These are phyloP conservation scores for Styphnolobium japonicum DNA, from an alignment of 306 rosid species.

Conservation along the genomic window DNA sequence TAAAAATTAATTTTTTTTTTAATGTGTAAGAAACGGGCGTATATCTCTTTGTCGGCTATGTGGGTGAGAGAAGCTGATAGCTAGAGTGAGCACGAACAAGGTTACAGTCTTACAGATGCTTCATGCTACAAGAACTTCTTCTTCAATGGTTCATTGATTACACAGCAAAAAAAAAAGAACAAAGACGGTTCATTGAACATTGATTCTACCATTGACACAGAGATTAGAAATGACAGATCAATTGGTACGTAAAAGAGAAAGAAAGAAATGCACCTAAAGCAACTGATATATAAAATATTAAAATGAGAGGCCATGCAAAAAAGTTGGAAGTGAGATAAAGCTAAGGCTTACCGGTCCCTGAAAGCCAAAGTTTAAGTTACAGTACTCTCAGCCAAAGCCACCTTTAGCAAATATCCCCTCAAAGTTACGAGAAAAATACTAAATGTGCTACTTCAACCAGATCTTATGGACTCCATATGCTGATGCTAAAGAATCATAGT, in stretches of 20 bases:
- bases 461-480: slow-evolving; percentile 36
- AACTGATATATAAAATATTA: background rate
- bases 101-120: too few relatives aligned
- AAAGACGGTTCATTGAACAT: too few relatives aligned
- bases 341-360: slow-evolving; percentile 25
- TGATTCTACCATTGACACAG: background rate
- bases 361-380: slow-evolving; percentile 42
- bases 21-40: too few relatives aligned
- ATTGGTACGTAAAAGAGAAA: background rate
- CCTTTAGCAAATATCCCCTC: slow-evolving; percentile 1
- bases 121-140: background rate
- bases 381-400: slow-evolving; percentile 7
- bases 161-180: background rate
- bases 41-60: too few relatives aligned
- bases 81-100: background rate
- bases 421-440: background rate
- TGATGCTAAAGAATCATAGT: slow-evolving; percentile 13
- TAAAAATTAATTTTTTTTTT: too few relatives aligned
- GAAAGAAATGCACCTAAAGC: slow-evolving; percentile 23
- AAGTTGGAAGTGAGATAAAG: slow-evolving; percentile 36
- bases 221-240: background rate
- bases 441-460: slow-evolving; percentile 4
- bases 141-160: background rate
- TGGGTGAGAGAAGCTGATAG: too few relatives aligned
- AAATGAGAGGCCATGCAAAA: slow-evolving; percentile 28